Conservation (phyloP, 2,329 filamentous ascomycete genomes). For the Phialocephala subalpina region DNA sequence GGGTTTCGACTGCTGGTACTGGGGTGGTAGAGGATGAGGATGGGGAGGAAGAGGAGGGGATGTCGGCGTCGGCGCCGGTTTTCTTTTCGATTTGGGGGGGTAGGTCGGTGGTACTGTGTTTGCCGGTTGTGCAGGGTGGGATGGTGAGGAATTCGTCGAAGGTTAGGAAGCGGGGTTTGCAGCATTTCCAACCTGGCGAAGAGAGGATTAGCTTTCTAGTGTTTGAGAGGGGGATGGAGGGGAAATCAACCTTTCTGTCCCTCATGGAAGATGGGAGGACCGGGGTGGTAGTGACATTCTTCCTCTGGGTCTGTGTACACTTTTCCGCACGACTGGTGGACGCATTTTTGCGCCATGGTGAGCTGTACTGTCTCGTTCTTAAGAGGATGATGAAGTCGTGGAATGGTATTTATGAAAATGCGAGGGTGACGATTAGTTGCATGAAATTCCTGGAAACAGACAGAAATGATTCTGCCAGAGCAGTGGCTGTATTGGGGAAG, state of each 20-base stretch:
- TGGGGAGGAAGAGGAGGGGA: neutral
- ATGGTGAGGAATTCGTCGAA: constrained; percentile 98
- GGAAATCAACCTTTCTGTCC: constrained; percentile 86
- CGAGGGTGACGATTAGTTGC: neutral
- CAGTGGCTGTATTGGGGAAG: constrained; percentile 4
- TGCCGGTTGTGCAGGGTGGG: constrained; percentile 89
- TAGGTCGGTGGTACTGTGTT: constrained; percentile 86
- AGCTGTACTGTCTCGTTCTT: constrained; percentile 11
- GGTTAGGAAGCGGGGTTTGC: constrained; percentile 93
- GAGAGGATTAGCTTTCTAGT: constrained; percentile 7
- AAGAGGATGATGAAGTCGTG: neutral
- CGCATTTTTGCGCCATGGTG: constrained; percentile 76
- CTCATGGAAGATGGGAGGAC: constrained; percentile 94
- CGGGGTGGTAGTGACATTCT: constrained; percentile 90
- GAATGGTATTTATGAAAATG: constrained; percentile 9
- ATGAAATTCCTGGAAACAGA: constrained; percentile 21
- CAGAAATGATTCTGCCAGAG: constrained; percentile 20
- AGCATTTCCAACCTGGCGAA: constrained; percentile 91
- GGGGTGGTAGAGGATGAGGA: constrained; percentile 16
- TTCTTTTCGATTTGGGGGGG: constrained; percentile 70
- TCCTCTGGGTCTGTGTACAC: constrained; percentile 82
- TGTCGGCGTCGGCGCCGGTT: constrained; percentile 47
- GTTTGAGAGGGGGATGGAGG: neutral
- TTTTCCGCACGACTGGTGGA: constrained; percentile 96
- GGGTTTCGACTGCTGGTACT: constrained; percentile 53